A percentile compares a stretch with the other conserved stretches of the same genome.
phyloP scores from a whole-genome alignment of 2,329 filamentous ascomycete genomes.

The Penicillium decumbens region DNA sequence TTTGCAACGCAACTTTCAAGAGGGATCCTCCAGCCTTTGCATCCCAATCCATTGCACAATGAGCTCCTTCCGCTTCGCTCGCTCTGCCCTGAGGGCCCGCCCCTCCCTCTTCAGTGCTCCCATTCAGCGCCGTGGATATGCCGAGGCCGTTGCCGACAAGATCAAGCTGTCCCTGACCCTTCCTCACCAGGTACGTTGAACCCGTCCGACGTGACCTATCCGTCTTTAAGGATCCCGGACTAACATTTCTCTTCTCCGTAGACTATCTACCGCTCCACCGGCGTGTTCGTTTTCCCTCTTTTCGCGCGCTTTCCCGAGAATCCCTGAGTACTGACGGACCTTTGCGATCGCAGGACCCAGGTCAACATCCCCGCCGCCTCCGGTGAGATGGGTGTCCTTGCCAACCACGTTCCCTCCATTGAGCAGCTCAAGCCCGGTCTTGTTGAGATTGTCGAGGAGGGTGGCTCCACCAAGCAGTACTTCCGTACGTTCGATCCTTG shows the following conservation, averaged over 20 bases:
- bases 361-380: slow-evolving; percentile 98
- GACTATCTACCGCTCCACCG: slow-evolving; percentile 66
- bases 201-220: slow-evolving; percentile 4
- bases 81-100: slow-evolving; percentile 78
- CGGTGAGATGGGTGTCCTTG: slow-evolving; percentile 98
- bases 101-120: slow-evolving; percentile 71
- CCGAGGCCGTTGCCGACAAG: slow-evolving; percentile 81
- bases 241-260: slow-evolving; percentile 34
- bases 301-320: slow-evolving; percentile 7
- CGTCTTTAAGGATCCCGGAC: slow-evolving; percentile 11
- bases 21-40: slow-evolving; percentile 34
- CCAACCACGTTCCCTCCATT: slow-evolving; percentile 97
- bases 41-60: slow-evolving; percentile 51
- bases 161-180: slow-evolving; percentile 98
- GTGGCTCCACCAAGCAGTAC: slow-evolving; percentile 84
- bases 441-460: slow-evolving; percentile 93
- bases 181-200: slow-evolving; percentile 84
- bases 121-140: slow-evolving; percentile 84
- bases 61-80: slow-evolving; percentile 91
- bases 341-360: slow-evolving; percentile 69
- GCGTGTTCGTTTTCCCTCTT: slow-evolving; percentile 56
- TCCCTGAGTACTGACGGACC: slow-evolving; percentile 50
- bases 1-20: slow-evolving; percentile 38
- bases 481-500: slow-evolving; percentile 67
- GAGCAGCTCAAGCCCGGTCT: slow-evolving; percentile 98